Evolutionary conservation across 371 early-diverging fungal genomes (phyloP), one percentile per base, ranked within the genome.

Genomic region (Sporodiniella umbellata): DNA sequence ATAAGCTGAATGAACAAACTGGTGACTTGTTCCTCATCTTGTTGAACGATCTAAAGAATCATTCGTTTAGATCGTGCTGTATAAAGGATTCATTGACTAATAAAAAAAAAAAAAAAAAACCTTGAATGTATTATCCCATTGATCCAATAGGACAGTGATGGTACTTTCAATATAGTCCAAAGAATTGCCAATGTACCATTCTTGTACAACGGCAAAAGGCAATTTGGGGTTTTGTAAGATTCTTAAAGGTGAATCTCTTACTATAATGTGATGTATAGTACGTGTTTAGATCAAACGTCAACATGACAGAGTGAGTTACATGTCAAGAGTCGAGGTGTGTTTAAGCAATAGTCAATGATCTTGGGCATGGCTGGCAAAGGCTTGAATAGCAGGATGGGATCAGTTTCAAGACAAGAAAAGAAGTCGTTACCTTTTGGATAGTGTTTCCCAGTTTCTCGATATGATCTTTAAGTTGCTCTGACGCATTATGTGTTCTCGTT

Each of bases 141-240:
- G 52, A 3, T 38, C 25, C 1, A 48, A 30, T 33, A 60, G 39
- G 5, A 43, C n/a, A 17, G 17, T 31, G 4, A 60, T 10, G n/a
- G 55, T 55, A 1, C 19, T 45, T 25, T 56, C 52, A 4, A 60
- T 19, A 8, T 60, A 60, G n/a, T 60, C 48, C 8, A 56, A 25
- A 23, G 61, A 33, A 30, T 35, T 60, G 7, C 44, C 43, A 31
- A 51, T 37, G 14, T 60, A 60, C 54, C 54, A 60, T 15, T 54
- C 51, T 22, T 54, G 60, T 4, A 60, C 51, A 2, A 45, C 18
- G 23, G 26, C 12, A 14, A 38, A 35, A 15, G 60, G 60, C 31
- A 51, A 1, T 26, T 40, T 33, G 7, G 54, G 51, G 23, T 54
- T 40, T 14, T 60, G 51, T 3, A 60, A 31, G n/a, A 28, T 23